Conservation (phyloP, 2,329 filamentous ascomycete genomes). For the Xylaria sp. region DNA sequence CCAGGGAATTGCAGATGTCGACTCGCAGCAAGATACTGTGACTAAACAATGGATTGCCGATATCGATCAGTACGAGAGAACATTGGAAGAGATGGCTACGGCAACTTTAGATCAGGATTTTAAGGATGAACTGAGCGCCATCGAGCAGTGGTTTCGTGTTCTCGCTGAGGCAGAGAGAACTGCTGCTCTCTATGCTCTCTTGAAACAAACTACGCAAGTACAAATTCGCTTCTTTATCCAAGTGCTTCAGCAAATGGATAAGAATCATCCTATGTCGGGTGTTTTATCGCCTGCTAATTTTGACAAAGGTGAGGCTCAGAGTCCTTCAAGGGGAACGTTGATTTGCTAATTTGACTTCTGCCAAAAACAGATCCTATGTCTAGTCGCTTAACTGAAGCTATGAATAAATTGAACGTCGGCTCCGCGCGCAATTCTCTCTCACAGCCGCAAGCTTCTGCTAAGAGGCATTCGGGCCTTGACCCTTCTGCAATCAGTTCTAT, state of each 20-base stretch:
- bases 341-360: conserved; percentile 23
- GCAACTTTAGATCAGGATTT: conserved; percentile 99
- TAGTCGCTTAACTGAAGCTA: conserved; percentile 91
- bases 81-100: conserved; percentile 97
- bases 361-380: conserved; percentile 90
- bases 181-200: conserved; percentile 88
- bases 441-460: conserved; percentile 77
- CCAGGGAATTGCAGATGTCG: conserved; percentile 72
- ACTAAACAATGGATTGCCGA: conserved; percentile 99
- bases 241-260: conserved; percentile 98
- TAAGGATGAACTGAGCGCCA: conserved; percentile 97
- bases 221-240: conserved; percentile 99
- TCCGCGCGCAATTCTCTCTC: conserved; percentile 85
- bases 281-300: conserved; percentile 94
- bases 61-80: conserved; percentile 99
- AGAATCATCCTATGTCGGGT: conserved; percentile 95
- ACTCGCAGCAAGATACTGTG: conserved; percentile 87
- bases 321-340: background rate
- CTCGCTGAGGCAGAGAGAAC: conserved; percentile 96
- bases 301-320: conserved; percentile 76
- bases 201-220: conserved; percentile 98
- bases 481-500: conserved; percentile 94
- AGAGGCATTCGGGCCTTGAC: conserved; percentile 94
- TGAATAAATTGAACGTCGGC: conserved; percentile 92
- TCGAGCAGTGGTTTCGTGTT: conserved; percentile 99